Conservation (phyloP, 441 rosid species). For the Biscutella laevigata region DNA sequence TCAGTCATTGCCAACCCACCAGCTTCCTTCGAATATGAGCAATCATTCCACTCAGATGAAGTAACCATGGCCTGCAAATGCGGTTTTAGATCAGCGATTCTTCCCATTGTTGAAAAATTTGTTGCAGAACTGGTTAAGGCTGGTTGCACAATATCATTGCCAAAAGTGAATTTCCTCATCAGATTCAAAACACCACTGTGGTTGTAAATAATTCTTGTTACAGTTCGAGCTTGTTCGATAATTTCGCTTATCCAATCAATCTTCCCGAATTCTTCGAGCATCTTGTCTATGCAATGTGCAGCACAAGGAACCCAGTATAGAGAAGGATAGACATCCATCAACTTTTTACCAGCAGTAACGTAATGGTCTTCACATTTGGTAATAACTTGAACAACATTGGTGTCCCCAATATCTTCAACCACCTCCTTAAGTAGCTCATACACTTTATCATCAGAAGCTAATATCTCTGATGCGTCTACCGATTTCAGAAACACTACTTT, state of each 20-base stretch:
- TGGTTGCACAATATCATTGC: conserved; percentile 66
- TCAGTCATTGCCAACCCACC: conserved; percentile 61
- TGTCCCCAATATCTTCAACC: conserved; percentile 72
- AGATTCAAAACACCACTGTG: conserved; percentile 61
- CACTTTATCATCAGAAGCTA: conserved; percentile 46
- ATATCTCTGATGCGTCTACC: conserved; percentile 49
- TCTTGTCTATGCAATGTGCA: conserved; percentile 53
- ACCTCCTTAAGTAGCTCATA: conserved; percentile 50
- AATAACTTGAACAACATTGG: conserved; percentile 72
- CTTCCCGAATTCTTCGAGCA: conserved; percentile 68
- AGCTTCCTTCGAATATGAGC: conserved; percentile 51
- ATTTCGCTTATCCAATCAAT: conserved; percentile 54
- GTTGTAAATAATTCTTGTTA: conserved; percentile 75
- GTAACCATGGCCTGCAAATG: conserved; percentile 76
- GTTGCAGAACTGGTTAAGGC: conserved; percentile 54
- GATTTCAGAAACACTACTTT: conserved; percentile 67
- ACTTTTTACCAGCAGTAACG: conserved; percentile 48
- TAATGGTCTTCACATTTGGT: conserved; percentile 45
- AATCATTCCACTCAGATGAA: conserved; percentile 82
- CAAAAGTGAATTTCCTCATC: conserved; percentile 57
- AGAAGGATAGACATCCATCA: conserved; percentile 51
- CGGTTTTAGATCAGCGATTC: conserved; percentile 49
- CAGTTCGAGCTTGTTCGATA: conserved; percentile 63
- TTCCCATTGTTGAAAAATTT: conserved; percentile 55
- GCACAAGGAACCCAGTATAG: conserved; percentile 94